Evolutionary conservation across 495 filamentous ascomycete species (phyloP), one percentile per base, ranked within the genome.

Genomic region (Podospora fimiseda): DNA sequence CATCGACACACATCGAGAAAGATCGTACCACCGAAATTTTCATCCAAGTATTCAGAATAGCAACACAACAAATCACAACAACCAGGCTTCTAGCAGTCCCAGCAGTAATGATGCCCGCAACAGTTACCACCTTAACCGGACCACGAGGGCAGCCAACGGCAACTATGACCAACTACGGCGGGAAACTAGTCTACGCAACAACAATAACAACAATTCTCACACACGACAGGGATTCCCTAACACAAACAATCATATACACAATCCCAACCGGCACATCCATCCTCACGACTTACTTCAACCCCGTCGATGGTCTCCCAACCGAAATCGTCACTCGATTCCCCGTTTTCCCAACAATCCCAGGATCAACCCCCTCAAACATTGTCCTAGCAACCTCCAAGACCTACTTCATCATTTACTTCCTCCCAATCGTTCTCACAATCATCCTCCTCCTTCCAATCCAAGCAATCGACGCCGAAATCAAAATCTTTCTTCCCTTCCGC

Each of bases 371-470:
- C n/a, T 20, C 44, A 30, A 37, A 49, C 16, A 6, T 48, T 45
- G n/a, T 43, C 36, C 9, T 43, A 3, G 11, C 43, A 9, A 48
- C 40, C 8, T 14, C 24, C 3, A 14, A n/a, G 7, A 41, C 9
- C 52, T 54, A 54, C 37, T 49, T 54, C 16, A 16, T 18, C 21
- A 38, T 49, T 9, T 54, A 54, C 21, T 54, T 54, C 36, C 14
- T 49, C 44, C 52, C 52, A 1, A 21, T 54, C 13, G 2, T 49
- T 6, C 44, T 54, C 14, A 49, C 44, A 3, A 6, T 41, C n/a
- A 15, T 42, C 18, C 20, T 54, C 11, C 43, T 54, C n/a, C 13
- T 49, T 0, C 52, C 52, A 1, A 37, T 43, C 0, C 52, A 48
- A 22, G 18, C 33, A 0, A 37, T 54, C 37, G 45, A 54, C 37